phyloP scores from a whole-genome alignment of 768 basidiomycete species.

The Mycena chlorophos region DNA sequence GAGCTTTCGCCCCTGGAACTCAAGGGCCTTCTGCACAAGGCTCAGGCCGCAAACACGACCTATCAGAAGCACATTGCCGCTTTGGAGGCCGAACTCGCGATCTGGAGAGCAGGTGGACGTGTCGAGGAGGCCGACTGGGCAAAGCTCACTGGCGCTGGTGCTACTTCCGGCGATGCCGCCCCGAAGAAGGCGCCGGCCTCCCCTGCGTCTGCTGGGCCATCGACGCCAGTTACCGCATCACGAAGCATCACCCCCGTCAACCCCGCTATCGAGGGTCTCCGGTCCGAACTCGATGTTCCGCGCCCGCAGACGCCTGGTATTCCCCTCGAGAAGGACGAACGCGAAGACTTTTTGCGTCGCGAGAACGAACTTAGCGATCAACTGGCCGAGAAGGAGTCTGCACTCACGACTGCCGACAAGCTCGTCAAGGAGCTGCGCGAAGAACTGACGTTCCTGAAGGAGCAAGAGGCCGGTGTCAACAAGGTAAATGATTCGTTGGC shows the following conservation, averaged over 20 bases:
- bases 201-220: constrained; percentile 57
- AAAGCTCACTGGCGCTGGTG: constrained; percentile 31
- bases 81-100: constrained; percentile 85
- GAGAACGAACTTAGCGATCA: constrained; percentile 97
- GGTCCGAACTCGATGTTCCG: constrained; percentile 66
- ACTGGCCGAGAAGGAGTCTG: constrained; percentile 88
- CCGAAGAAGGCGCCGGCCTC: constrained; percentile 68
- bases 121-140: constrained; percentile 88
- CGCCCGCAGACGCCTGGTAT: constrained; percentile 91
- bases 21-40: constrained; percentile 87
- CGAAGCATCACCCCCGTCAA: constrained; percentile 73
- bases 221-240: constrained; percentile 37
- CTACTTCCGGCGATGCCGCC: constrained; percentile 48
- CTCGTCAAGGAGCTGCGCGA: constrained; percentile 85
- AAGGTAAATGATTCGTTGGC: constrained; percentile 48
- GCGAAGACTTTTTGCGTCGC: constrained; percentile 92
- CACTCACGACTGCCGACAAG: constrained; percentile 78
- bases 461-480: constrained; percentile 78
- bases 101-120: constrained; percentile 85
- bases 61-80: constrained; percentile 86
- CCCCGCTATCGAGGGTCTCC: constrained; percentile 69
- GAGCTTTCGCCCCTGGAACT: constrained; percentile 96
- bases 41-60: constrained; percentile 79
- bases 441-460: constrained; percentile 86
- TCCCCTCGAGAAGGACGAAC: constrained; percentile 91